phyloP scores from a whole-genome alignment of 108 stramenopile genomes.

The Phaeodactylum tricornutum region DNA sequence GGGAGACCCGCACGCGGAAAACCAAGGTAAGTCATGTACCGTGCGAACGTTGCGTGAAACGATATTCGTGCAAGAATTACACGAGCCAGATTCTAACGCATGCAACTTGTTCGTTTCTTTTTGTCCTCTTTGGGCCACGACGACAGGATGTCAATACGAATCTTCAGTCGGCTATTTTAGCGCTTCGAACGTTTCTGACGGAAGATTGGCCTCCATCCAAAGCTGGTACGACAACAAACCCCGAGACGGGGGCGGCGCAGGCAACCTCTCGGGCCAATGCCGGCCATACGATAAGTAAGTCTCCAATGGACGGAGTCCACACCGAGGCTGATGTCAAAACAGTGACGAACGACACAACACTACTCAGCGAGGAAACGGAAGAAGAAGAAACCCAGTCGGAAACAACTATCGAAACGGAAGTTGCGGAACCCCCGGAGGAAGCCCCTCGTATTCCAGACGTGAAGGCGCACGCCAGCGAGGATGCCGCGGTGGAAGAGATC shows the following conservation, averaged over 20 bases:
- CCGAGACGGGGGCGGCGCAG: constrained; percentile 4
- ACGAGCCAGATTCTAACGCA: not conserved
- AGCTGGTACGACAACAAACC: not conserved
- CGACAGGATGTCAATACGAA: constrained; percentile 31
- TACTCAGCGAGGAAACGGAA: constrained; percentile 6
- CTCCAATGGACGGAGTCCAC: not conserved
- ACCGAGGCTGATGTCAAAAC: not conserved
- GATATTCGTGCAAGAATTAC: constrained; percentile 1
- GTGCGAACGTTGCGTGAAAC: not conserved
- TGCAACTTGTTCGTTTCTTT: not conserved
- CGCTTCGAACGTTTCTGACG: constrained; percentile 24
- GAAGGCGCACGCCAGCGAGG: not conserved
- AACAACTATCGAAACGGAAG: not conserved
- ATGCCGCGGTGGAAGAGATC: not conserved
- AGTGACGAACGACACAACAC: not conserved
- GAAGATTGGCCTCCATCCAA: constrained; percentile 30
- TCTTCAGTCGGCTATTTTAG: constrained; percentile 20
- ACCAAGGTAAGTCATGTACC: constrained; percentile 25
- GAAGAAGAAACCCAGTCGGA: not conserved
- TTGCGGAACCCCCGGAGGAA: not conserved
- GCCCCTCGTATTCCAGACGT: not conserved
- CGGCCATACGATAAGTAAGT: constrained; percentile 1
- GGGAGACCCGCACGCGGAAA: constrained; percentile 31
- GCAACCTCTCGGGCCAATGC: not conserved
- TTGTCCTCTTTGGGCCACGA: not conserved